These are phyloP conservation scores for Cercospora nicotianae DNA, from an alignment of 2,329 filamentous ascomycete genomes.

Conservation along the genomic window DNA sequence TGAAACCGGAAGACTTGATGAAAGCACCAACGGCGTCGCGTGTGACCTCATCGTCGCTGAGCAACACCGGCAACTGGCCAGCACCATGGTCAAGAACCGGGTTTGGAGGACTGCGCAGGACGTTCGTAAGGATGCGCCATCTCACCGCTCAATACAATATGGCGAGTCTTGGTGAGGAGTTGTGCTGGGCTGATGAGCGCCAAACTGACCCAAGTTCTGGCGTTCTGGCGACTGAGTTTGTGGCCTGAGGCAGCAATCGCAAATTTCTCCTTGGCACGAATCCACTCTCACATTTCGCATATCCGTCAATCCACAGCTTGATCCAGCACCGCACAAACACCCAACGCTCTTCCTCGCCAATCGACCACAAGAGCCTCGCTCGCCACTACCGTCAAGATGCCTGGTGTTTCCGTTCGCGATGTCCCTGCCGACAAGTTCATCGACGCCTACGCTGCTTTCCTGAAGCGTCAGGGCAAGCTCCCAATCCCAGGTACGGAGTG, in stretches of 20 bases:
- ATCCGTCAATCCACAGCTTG: neutral
- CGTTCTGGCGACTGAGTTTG: neutral
- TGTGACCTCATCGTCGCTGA: conserved; percentile 11
- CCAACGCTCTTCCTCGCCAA: conserved; percentile 17
- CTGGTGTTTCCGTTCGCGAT: conserved; percentile 80
- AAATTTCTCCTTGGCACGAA: neutral
- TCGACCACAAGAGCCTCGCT: conserved; percentile 15
- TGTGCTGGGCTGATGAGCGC: neutral
- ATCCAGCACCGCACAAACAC: conserved; percentile 13
- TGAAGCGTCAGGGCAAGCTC: conserved; percentile 93
- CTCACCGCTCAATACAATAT: neutral
- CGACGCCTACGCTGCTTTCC: conserved; percentile 78
- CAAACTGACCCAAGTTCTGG: neutral
- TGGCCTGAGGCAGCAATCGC: conserved; percentile 1
- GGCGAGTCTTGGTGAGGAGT: neutral
- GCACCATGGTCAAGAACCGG: neutral
- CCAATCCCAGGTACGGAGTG: conserved; percentile 73
- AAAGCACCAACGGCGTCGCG: conserved; percentile 3
- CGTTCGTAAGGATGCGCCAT: neutral
- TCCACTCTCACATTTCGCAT: neutral
- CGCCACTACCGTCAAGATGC: conserved; percentile 64
- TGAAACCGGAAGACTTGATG: neutral
- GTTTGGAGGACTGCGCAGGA: neutral
- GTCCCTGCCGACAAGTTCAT: conserved; percentile 92
- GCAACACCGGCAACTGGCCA: neutral